These are phyloP conservation scores for Chaetomium sp. DNA, from an alignment of 2,329 filamentous ascomycete species.

Conservation along the genomic window DNA sequence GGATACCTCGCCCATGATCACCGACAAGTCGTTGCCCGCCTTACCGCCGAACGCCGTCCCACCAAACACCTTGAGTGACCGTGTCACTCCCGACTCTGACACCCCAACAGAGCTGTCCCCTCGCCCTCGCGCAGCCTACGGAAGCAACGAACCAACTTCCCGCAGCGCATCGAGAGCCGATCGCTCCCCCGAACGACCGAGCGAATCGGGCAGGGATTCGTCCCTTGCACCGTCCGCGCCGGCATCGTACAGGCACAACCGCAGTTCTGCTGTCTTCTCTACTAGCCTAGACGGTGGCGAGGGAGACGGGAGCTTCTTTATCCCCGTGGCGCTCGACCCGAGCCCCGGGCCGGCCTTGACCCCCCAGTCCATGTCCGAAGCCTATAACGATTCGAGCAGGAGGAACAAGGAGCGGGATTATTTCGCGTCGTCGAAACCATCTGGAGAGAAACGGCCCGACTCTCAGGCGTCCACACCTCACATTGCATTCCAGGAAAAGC, in stretches of 20 bases:
- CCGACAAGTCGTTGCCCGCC: constrained; percentile 89
- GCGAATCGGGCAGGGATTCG: constrained; percentile 43
- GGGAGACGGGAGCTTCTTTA: constrained; percentile 66
- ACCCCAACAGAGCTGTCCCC: constrained; percentile 65
- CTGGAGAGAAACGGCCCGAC: constrained; percentile 41
- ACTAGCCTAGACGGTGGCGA: constrained; percentile 40
- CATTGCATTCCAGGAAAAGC: constrained; percentile 85
- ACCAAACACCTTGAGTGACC: constrained; percentile 53
- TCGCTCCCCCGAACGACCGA: constrained; percentile 47
- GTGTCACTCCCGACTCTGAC: constrained; percentile 56
- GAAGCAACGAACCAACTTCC: constrained; percentile 49
- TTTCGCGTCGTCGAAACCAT: constrained; percentile 42
- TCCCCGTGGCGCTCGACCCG: constrained; percentile 68
- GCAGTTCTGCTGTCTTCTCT: constrained; percentile 61
- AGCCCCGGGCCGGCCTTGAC: constrained; percentile 53
- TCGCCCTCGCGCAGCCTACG: constrained; percentile 47
- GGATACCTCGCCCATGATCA: constrained; percentile 59
- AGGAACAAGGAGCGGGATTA: constrained; percentile 52
- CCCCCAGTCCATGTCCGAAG: constrained; percentile 47
- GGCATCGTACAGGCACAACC: constrained; percentile 65
- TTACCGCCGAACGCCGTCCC: constrained; percentile 70
- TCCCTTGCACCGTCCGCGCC: constrained; percentile 66
- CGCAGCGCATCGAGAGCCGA: constrained; percentile 47
- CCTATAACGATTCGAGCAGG: constrained; percentile 38
- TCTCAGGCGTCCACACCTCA: constrained; percentile 66